Evolutionary conservation across 2,329 filamentous ascomycete genomes (phyloP), one percentile per base, ranked within the genome.

Genomic region (Beauveria asiatica): DNA sequence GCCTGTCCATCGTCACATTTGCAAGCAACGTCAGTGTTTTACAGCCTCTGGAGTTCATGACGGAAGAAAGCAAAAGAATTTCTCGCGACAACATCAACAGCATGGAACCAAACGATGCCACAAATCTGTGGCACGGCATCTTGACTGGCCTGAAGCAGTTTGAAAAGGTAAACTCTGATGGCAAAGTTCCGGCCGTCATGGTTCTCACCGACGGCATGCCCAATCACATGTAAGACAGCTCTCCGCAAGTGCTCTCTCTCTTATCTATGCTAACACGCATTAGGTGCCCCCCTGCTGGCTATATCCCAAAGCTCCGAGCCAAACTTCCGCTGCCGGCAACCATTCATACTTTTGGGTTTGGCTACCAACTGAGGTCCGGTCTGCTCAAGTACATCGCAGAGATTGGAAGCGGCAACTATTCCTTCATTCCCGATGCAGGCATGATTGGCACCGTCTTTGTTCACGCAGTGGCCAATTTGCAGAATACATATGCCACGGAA

Each of bases 391-490:
- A 82, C 2, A 82, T 87, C 51, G 78, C 83, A 1, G 83, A 86
- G 65, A 71, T 80, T 52, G 78, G 80, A 0, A 73, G 77, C 3
- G 84, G 84, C 1, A 83, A 78, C 67, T 87, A 83, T 61, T 73
- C 81, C 9, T 86, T 85, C 63, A 86, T 86, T 19, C 80, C 83
- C 0, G 83, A 86, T 58, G 78, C 81, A 0, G 80, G 82, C 61
- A 85, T 86, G 82, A 81, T 86, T 62, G 80, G 80, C 3, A 86
- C 83, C 3, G 81, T 84, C 3, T 85, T 86, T 62, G 76, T 85
- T 3, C 82, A 86, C 65, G 81, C 84, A 2, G 76, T 85, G 2
- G 83, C 83, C 19, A 84, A 86, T 63, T 67, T 86, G 2, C 83
- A 84, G 65, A 77, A 79, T 2, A 86, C 83, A 0, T 84, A 78